Conservation (phyloP, 2,329 filamentous ascomycete genomes). For the Alternaria solani region DNA sequence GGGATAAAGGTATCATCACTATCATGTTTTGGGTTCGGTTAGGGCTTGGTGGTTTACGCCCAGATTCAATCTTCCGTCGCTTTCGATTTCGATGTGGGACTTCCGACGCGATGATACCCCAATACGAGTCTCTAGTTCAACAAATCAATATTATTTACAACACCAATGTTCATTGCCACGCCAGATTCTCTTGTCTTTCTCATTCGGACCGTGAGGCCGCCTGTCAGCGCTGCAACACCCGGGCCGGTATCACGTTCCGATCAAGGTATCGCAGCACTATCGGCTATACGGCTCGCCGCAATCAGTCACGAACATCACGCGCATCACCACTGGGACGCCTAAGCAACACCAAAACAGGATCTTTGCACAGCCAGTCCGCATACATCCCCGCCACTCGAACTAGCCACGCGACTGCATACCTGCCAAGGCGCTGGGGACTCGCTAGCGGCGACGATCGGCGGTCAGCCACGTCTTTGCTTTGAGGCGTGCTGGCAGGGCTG, state of each 20-base stretch:
- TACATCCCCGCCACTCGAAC: background rate
- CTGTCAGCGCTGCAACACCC: background rate
- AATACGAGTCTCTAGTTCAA: conserved; percentile 22
- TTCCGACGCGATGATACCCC: conserved; percentile 34
- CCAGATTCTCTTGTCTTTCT: background rate
- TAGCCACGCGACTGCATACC: background rate
- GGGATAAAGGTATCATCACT: background rate
- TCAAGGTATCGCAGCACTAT: background rate
- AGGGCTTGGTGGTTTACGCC: conserved; percentile 3
- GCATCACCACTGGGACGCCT: background rate
- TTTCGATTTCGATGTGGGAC: conserved; percentile 25
- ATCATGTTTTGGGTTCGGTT: conserved; percentile 5
- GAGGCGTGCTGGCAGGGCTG: background rate
- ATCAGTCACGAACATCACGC: background rate
- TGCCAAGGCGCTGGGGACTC: background rate
- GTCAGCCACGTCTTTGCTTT: background rate
- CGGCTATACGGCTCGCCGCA: background rate
- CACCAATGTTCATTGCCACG: background rate
- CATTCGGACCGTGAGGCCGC: background rate
- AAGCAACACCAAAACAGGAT: background rate
- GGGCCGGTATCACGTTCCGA: background rate
- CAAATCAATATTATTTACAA: conserved; percentile 5
- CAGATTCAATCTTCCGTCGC: conserved; percentile 6
- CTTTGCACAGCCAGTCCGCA: background rate
- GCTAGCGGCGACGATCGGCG: background rate